Evolutionary conservation across 2,329 filamentous ascomycete species (phyloP), one percentile per base, ranked within the genome.

Genomic region (Verticillium nubilum): DNA sequence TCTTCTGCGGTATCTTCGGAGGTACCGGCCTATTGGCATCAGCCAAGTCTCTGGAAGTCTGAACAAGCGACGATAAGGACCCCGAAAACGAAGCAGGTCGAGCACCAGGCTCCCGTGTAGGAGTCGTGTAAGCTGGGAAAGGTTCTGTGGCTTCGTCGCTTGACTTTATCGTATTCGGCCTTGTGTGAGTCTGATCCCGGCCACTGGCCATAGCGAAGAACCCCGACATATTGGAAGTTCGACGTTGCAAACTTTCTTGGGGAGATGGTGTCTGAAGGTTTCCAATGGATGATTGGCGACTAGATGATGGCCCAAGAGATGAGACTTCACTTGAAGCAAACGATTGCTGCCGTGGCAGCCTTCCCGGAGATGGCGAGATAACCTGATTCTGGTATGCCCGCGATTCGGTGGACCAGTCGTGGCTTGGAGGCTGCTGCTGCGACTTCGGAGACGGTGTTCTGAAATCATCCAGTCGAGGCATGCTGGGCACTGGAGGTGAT

Each of bases 201-300:
- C 33, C 15, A 15, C 13, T 17, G n/a, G 13, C 33, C 5, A n/a
- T 37, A 17, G 59, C 7, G 64, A 71, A 17, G 66, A 69, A 52
- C 42, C 64, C 19, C 63, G 65, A 5, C 67, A 64, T 29, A 60
- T 64, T 52, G 1, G 63, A 63, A 2, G 62, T 52, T 2, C 28
- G 23, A 1, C 62, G 61, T 35, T 59, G 61, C 4, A 17, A 12
- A 12, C 58, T 58, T 15, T 72, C 68, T 57, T 70, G 64, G 0
- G 71, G 71, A 0, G 71, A 72, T 1, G 69, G 71, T 0, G 68
- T 72, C 52, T 71, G 65, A 1, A 66, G 12, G 9, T 66, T 58
- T 37, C 60, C 23, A 7, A 52, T 59, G 0, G 65, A 67, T 2
- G 70, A 68, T 26, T 68, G 63, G 25, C 68, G 69, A 5, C 67